Conservation (phyloP, 306 rosid species). For the Ormosia semicastrata region DNA sequence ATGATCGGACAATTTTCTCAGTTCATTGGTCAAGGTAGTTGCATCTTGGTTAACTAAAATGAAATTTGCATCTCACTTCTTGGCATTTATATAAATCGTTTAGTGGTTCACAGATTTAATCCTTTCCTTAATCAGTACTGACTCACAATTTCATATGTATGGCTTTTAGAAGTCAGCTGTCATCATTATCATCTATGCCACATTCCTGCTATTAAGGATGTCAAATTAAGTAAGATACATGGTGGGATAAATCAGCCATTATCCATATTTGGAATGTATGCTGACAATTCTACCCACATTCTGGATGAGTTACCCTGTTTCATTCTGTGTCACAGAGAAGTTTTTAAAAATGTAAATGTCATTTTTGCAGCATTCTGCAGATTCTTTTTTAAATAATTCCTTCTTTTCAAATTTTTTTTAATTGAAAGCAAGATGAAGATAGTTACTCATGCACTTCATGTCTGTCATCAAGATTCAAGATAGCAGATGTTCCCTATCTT, state of each 20-base stretch:
- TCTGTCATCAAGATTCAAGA: slow-evolving; percentile 17
- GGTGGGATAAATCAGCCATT: slow-evolving; percentile 17
- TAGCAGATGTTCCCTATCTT: background rate
- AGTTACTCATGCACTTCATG: slow-evolving; percentile 1
- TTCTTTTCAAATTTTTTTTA: background rate
- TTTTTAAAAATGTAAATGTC: background rate
- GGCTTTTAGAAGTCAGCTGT: slow-evolving; percentile 18
- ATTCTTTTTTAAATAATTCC: background rate
- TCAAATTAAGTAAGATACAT: background rate
- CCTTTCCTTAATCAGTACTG: background rate
- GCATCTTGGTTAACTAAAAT: slow-evolving; percentile 9
- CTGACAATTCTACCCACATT: background rate
- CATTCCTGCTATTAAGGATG: background rate
- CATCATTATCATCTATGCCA: background rate
- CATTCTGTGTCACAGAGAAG: background rate
- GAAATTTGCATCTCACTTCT: background rate
- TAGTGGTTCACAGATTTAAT: background rate
- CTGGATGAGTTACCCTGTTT: background rate
- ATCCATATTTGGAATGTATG: background rate
- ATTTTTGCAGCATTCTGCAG: background rate
- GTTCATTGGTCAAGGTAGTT: slow-evolving; percentile 94
- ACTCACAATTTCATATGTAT: background rate
- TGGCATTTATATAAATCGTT: slow-evolving; percentile 18
- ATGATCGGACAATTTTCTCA: slow-evolving; percentile 96
- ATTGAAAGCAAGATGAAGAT: slow-evolving; percentile 9